Conservation (phyloP, 306 rosid genomes). For the Pyrus communis region DNA sequence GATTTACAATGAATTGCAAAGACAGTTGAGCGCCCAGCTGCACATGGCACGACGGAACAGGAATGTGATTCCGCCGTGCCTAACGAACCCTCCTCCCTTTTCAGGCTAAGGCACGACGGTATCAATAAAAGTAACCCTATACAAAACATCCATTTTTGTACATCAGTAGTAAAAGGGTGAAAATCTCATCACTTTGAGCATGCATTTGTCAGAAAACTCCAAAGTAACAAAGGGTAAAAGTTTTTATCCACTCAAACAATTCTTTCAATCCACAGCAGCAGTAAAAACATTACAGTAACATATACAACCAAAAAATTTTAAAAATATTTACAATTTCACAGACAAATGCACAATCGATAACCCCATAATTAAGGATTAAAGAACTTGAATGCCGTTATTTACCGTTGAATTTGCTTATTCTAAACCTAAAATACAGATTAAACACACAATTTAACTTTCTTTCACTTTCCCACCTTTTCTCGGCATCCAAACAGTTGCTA, state of each 20-base stretch:
- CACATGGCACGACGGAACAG: no score
- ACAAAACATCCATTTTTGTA: background rate
- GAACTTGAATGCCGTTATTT: background rate
- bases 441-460: background rate
- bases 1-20: background rate
- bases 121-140: no score
- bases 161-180: background rate
- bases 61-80: background rate
- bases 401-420: background rate
- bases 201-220: background rate
- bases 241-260: background rate
- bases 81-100: background rate
- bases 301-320: background rate
- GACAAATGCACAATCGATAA: background rate
- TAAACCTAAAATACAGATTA: background rate
- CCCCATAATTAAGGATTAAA: background rate
- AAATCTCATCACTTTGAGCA: background rate
- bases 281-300: background rate
- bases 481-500: background rate
- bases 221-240: background rate
- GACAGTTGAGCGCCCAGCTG: background rate
- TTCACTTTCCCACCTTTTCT: background rate
- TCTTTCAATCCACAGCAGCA: background rate
- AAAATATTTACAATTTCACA: background rate
- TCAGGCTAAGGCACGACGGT: no score